These are phyloP conservation scores for Coemansia sp. DNA, from an alignment of 192 early-diverging fungal species.

Conservation along the genomic window DNA sequence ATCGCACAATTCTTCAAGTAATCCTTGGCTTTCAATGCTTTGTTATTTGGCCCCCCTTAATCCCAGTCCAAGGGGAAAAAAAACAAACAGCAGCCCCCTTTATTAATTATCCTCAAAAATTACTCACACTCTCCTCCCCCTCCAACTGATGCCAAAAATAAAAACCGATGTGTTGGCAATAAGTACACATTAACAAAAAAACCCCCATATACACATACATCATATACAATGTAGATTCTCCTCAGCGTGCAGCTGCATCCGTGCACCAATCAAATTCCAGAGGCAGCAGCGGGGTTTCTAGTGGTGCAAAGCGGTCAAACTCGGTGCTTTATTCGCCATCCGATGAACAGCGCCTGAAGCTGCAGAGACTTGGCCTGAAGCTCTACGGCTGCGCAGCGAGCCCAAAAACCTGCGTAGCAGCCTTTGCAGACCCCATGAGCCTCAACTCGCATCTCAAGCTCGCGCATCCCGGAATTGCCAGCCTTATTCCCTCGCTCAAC, in stretches of 20 bases:
- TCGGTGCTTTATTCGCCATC: conserved; percentile 50
- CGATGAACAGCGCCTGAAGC: conserved; percentile 49
- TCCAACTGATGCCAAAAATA: neutral
- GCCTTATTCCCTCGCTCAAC: conserved; percentile 40
- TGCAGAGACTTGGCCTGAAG: conserved; percentile 42
- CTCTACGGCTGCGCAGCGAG: conserved; percentile 54
- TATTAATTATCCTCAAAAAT: no score
- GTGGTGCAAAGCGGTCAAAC: conserved; percentile 42
- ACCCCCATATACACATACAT: neutral
- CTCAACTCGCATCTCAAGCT: conserved; percentile 51
- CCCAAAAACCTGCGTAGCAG: conserved; percentile 29
- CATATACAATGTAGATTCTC: conserved; percentile 2
- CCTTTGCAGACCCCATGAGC: conserved; percentile 39
- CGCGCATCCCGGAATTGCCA: conserved; percentile 33
- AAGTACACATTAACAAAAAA: neutral
- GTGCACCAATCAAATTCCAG: conserved; percentile 1
- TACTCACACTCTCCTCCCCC: neutral
- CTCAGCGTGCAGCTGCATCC: conserved; percentile 3
- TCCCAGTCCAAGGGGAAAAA: no score
- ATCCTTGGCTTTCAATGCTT: no score
- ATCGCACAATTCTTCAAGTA: no score
- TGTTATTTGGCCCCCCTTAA: no score
- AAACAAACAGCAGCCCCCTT: no score
- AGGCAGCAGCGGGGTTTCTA: conserved; percentile 5
- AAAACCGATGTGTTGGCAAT: neutral